Conservation (phyloP, 805 yeast genomes). For the Candida gorgasii region DNA sequence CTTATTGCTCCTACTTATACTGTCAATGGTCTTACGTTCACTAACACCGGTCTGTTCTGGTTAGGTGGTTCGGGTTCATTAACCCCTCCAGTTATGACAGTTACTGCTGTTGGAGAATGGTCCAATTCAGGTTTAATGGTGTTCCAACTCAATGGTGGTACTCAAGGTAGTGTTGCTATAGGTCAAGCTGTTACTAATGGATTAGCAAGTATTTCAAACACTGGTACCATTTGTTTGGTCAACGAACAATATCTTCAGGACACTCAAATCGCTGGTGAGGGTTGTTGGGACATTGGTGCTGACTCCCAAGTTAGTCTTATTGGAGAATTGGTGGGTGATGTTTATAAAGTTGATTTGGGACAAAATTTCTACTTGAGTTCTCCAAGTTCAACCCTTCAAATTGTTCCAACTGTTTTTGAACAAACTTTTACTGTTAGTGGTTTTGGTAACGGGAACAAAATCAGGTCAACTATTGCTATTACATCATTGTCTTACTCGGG, state of each 20-base stretch:
- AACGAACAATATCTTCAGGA: constrained; percentile 25
- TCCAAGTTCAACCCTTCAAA: constrained; percentile 14
- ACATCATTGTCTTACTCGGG: constrained; percentile 5
- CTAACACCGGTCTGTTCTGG: constrained; percentile 22
- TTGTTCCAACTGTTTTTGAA: constrained; percentile 2
- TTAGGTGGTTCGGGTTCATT: constrained; percentile 18
- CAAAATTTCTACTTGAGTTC: constrained; percentile 19
- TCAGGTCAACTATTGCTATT: constrained; percentile 9
- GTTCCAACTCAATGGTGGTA: constrained; percentile 18
- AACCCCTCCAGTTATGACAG: constrained; percentile 11
- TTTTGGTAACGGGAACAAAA: constrained; percentile 21
- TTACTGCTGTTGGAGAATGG: constrained; percentile 10
- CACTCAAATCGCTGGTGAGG: constrained; percentile 24
- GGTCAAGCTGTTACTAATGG: constrained; percentile 9
- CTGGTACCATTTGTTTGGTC: constrained; percentile 28
- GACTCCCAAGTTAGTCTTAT: constrained; percentile 14
- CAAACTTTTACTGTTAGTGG: constrained; percentile 20
- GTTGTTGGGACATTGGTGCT: constrained; percentile 25
- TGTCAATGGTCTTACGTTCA: constrained; percentile 6
- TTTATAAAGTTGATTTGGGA: constrained; percentile 4
- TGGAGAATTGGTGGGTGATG: constrained; percentile 4
- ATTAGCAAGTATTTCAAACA: constrained; percentile 15
- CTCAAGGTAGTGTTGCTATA: constrained; percentile 18
- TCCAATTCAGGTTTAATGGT: constrained; percentile 21
- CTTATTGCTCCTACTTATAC: constrained; percentile 15